Evolutionary conservation across 2,329 filamentous ascomycete genomes (phyloP).

Genomic region (Cladosporium sp.): DNA sequence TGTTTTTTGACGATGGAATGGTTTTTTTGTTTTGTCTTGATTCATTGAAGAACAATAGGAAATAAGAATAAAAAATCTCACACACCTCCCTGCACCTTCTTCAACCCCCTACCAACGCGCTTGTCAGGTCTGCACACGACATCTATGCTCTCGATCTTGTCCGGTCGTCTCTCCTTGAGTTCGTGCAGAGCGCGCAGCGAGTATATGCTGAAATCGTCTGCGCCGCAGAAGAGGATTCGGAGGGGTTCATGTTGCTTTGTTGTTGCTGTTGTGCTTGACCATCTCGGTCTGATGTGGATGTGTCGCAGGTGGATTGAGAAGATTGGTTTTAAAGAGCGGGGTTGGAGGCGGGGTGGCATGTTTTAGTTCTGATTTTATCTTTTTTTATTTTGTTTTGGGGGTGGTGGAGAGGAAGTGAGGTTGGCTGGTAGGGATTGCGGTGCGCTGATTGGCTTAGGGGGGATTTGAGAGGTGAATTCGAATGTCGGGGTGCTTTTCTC

Average conservation of each 20-base stretch:
- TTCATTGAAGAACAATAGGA: too few relatives aligned
- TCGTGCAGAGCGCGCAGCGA: slow-evolving; percentile 66
- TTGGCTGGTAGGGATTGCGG: neutral
- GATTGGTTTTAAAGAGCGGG: neutral
- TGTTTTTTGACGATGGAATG: too few relatives aligned
- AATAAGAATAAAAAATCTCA: too few relatives aligned
- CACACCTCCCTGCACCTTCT: slow-evolving; percentile 63
- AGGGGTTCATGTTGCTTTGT: slow-evolving; percentile 49
- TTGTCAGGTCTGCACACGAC: slow-evolving; percentile 82
- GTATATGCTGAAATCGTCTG: slow-evolving; percentile 81
- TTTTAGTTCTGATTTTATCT: neutral
- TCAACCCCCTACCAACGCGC: slow-evolving; percentile 69
- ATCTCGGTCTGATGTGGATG: neutral
- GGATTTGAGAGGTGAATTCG: too few relatives aligned
- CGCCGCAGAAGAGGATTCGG: slow-evolving; percentile 88
- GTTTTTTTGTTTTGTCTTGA: too few relatives aligned
- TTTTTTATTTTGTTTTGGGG: neutral
- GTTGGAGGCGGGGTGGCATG: neutral
- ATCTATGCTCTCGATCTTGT: slow-evolving; percentile 70
- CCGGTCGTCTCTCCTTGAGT: slow-evolving; percentile 37
- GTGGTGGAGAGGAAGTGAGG: slow-evolving; percentile 4
- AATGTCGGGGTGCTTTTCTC: too few relatives aligned
- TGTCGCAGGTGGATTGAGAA: neutral
- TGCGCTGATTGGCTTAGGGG: slow-evolving; percentile 9
- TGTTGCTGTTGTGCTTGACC: slow-evolving; percentile 1